A percentile compares a stretch with the other conserved stretches of the same genome.
These are phyloP conservation scores for Diaporthe sp. DNA, from an alignment of 2,329 filamentous ascomycete genomes.

Conservation along the genomic window DNA sequence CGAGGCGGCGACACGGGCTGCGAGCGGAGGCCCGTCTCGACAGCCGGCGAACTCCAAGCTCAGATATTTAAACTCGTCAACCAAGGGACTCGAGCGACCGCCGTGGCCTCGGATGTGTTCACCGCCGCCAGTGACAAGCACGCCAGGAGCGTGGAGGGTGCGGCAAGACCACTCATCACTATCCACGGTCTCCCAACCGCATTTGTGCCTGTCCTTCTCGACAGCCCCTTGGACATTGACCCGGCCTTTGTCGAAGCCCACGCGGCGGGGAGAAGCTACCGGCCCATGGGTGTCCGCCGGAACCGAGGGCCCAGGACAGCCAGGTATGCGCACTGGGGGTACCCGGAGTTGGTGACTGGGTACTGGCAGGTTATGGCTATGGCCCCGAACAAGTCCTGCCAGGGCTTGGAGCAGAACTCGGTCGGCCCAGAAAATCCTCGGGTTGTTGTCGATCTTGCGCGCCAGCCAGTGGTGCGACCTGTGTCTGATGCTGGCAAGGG, in stretches of 20 bases:
- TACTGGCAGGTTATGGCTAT: neutral
- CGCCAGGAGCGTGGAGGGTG: neutral
- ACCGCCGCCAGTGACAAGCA: neutral
- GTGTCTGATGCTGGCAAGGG: slow-evolving; percentile 43
- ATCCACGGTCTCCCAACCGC: slow-evolving; percentile 46
- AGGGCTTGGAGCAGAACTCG: neutral
- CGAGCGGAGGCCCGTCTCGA: slow-evolving; percentile 38
- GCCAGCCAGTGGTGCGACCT: slow-evolving; percentile 41
- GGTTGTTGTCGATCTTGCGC: slow-evolving; percentile 42
- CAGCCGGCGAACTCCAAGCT: slow-evolving; percentile 42
- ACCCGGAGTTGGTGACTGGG: slow-evolving; percentile 49
- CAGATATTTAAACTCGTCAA: slow-evolving; percentile 22
- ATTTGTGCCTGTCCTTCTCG: slow-evolving; percentile 44
- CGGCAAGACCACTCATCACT: slow-evolving; percentile 45
- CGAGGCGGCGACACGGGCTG: slow-evolving; percentile 35
- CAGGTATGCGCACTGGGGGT: slow-evolving; percentile 47
- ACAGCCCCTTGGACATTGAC: slow-evolving; percentile 46
- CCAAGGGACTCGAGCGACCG: neutral
- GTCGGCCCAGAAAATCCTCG: no score
- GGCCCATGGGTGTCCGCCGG: slow-evolving; percentile 39
- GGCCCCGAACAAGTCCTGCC: neutral
- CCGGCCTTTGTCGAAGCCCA: slow-evolving; percentile 52
- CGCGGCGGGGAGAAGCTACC: slow-evolving; percentile 46
- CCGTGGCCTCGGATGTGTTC: neutral
- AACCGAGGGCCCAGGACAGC: slow-evolving; percentile 25